Base-by-base conservation (phyloP, 2,329 filamentous ascomycete species). In the Hortaea werneckii region DNA sequence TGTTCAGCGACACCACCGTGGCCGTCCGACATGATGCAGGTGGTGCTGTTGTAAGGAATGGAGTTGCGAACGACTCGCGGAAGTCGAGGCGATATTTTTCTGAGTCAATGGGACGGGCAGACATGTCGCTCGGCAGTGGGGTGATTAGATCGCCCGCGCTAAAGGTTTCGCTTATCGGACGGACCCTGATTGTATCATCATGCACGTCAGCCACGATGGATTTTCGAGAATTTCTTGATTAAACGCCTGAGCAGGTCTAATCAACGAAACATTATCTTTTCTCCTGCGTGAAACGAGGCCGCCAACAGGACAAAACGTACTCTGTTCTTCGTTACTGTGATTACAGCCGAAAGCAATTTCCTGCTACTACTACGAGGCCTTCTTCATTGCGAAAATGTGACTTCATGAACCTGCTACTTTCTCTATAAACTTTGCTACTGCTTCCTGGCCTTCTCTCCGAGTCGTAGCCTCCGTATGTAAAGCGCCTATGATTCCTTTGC, bases 391-490 rank as follows among this genome's bases (percentile, higher is more conserved):
- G 20, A 20, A 4, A 20, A 20, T 20, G 20, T 20, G 20, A 20
- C 20, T 35, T 35, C 32, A 35, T 35, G 9, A 9, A 35, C 20
- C 20, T 26, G 37, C 2, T 11, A 40, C 20, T 13, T 10, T 11
- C 20, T 12, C 37, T 29, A 41, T 29, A 40, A 59, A 62, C 26
- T 50, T 44, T 4, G 62, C 60, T 37, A 75, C 54, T 6, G 64
- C 64, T 26, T 61, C 59, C 47, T 66, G 64, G 0, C 74, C 74
- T 40, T 67, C 61, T 11, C 53, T 49, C 44, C 71, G 68, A 4
- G 61, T 55, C n/a, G 68, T 66, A 1, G 67, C 67, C 44, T 77
- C 70, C 4, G 65, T 74, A 54, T 77, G 75, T 56, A 76, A 58
- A 3, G 74, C 73, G 3, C 69, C 69, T 1, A 56, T 44, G 0